phyloP scores from a whole-genome alignment of 1,284 basidiomycete genomes.

The Ceratobasidium sp. region DNA sequence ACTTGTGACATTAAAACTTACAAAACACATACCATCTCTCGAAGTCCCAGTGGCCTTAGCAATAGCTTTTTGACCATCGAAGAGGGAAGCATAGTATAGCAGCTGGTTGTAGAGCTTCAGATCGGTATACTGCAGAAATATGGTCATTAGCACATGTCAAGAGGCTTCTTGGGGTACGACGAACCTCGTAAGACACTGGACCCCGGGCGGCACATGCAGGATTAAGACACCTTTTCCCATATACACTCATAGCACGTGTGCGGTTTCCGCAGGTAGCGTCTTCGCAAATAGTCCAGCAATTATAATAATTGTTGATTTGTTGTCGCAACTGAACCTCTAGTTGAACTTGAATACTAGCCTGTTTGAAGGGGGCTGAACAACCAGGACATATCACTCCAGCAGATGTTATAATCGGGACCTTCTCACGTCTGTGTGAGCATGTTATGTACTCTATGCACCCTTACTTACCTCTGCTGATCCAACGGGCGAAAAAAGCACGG shows the following conservation, averaged over 20 bases:
- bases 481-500: conserved; percentile 70
- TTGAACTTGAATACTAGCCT: conserved; percentile 78
- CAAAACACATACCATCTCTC: conserved; percentile 55
- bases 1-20: background rate
- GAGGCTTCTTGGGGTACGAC: conserved; percentile 47
- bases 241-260: conserved; percentile 92
- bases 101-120: conserved; percentile 85
- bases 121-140: conserved; percentile 74
- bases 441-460: conserved; percentile 59
- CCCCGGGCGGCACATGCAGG: conserved; percentile 66
- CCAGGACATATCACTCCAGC: conserved; percentile 61
- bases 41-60: conserved; percentile 59
- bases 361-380: conserved; percentile 64
- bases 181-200: conserved; percentile 75
- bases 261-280: conserved; percentile 83
- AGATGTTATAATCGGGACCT: conserved; percentile 47
- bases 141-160: background rate
- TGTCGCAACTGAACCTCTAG: conserved; percentile 85
- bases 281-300: conserved; percentile 87
- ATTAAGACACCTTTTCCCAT: conserved; percentile 80
- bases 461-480: conserved; percentile 66
- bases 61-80: conserved; percentile 73
- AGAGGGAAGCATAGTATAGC: conserved; percentile 78
- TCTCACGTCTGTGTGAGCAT: conserved; percentile 27
- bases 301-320: conserved; percentile 84